Base-by-base conservation (phyloP, 257 asterid genomes). In the Lycium barbarum region DNA sequence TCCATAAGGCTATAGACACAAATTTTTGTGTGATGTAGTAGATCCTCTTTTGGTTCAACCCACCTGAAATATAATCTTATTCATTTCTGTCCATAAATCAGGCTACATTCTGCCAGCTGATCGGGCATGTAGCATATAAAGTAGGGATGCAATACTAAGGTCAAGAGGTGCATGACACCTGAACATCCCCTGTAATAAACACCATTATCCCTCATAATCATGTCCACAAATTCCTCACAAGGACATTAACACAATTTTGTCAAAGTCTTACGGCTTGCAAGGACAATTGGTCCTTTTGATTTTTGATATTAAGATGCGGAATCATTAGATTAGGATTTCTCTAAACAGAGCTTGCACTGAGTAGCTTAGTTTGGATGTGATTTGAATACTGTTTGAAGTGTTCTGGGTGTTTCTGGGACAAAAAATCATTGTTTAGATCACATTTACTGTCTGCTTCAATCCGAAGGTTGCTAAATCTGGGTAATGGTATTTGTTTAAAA, bases 41-140 rank as follows among this genome's bases (percentile, higher is more conserved):
- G 82, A 76, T 76, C 82, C 63, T 51, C n/a, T 51, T 51, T 76
- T 76, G 63, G 49, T 51, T 53, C 82, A 76, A 26, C 82, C 63
- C 65, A 33, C 82, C 47, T 17, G 78, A 76, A 26, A 33, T 76
- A 76, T 76, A 76, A 6, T 14, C 65, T 51, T 53, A 14, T 53
- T 76, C 63, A 76, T 51, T 76, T 74, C 43, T 76, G 65, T 76
- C 26, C 49, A 51, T 51, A 76, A 26, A 26, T 76, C 63, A 76
- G 82, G 82, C 47, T 76, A 76, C 65, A 26, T 51, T 51, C 65
- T 26, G 65, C 82, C 2, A 76, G 82, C 82, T 53, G 15, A 3
- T 49, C 15, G 26, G 82, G 82, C 7, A 76, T 51, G 61, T 76
- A 51, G 45, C 43, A 51, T 26, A 76, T 76, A 26, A 53, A 26